phyloP scores from a whole-genome alignment of 352 stramenopile species.

The Phytophthora pisi region DNA sequence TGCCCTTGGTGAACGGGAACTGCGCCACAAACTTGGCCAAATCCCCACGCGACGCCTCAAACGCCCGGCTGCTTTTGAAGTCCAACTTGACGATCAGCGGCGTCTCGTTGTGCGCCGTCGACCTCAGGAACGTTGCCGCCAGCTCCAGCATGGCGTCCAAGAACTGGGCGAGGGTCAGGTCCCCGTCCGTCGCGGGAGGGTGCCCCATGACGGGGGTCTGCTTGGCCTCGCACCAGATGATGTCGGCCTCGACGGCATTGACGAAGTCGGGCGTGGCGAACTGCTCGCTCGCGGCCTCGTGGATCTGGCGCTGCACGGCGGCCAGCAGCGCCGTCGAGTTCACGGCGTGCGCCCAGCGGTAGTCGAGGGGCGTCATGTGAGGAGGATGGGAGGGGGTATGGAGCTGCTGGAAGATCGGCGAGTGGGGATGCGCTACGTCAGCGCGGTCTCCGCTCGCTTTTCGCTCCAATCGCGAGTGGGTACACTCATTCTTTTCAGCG shows the following conservation, averaged over 20 bases:
- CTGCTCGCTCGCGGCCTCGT: slow-evolving; percentile 18
- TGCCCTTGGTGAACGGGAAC: slow-evolving; percentile 54
- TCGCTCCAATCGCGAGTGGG: slow-evolving; percentile 15
- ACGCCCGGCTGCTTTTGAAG: slow-evolving; percentile 70
- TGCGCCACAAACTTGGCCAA: slow-evolving; percentile 43
- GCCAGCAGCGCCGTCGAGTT: slow-evolving; percentile 53
- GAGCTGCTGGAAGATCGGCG: slow-evolving; percentile 30
- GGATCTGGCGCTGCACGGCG: slow-evolving; percentile 38
- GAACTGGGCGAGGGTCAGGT: slow-evolving; percentile 55
- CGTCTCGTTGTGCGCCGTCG: slow-evolving; percentile 18
- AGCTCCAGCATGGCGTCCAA: slow-evolving; percentile 55
- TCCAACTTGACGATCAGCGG: slow-evolving; percentile 76
- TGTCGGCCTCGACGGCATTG: slow-evolving; percentile 75
- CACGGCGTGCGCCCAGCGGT: slow-evolving; percentile 71
- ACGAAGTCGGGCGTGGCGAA: slow-evolving; percentile 35
- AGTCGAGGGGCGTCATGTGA: slow-evolving; percentile 56
- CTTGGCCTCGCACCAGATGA: slow-evolving; percentile 66
- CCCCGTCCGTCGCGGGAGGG: slow-evolving; percentile 56
- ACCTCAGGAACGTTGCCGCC: slow-evolving; percentile 17
- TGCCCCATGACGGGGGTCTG: slow-evolving; percentile 70
- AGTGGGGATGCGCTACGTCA: slow-evolving; percentile 25
- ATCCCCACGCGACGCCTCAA: slow-evolving; percentile 38
- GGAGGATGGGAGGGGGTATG: neutral
- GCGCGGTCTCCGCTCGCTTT: neutral
- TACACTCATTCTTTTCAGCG: slow-evolving; percentile 9